A percentile compares a stretch with the other conserved stretches of the same genome.
These are phyloP conservation scores for Elymus sibiricus DNA, from an alignment of 176 grass and related monocot genomes.

Conservation along the genomic window DNA sequence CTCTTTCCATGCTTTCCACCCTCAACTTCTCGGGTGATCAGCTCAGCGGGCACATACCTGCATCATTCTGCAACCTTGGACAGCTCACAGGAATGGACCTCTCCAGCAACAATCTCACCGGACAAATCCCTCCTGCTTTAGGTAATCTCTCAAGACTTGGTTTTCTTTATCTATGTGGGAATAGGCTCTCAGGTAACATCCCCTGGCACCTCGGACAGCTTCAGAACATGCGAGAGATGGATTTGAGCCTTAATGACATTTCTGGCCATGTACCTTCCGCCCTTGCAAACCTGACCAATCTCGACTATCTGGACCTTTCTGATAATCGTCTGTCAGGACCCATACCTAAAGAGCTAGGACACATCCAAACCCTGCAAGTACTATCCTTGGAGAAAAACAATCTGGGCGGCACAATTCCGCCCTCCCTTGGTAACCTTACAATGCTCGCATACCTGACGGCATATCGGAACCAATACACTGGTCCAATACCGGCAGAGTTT, in stretches of 20 bases:
- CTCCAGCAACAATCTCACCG: conserved; percentile 15
- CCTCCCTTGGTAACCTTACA: conserved; percentile 7
- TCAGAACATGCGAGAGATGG: neutral
- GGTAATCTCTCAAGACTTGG: neutral
- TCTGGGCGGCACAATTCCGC: neutral
- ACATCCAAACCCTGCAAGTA: neutral
- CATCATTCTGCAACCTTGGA: neutral
- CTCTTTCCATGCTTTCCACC: neutral
- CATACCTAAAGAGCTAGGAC: conserved; percentile 23
- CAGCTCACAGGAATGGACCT: neutral
- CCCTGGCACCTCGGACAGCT: neutral
- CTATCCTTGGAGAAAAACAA: neutral
- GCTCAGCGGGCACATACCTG: neutral
- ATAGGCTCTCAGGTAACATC: neutral
- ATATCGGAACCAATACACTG: neutral
- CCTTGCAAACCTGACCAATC: conserved; percentile 27
- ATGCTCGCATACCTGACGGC: neutral
- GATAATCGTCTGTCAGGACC: conserved; percentile 13
- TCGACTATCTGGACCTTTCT: neutral
- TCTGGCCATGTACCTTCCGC: neutral
- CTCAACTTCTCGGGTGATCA: neutral
- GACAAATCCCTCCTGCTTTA: conserved; percentile 7
- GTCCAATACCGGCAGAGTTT: neutral
- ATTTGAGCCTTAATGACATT: neutral
- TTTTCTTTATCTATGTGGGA: neutral